phyloP scores from a whole-genome alignment of 2,329 filamentous ascomycete species.

The Colletotrichum sidae region DNA sequence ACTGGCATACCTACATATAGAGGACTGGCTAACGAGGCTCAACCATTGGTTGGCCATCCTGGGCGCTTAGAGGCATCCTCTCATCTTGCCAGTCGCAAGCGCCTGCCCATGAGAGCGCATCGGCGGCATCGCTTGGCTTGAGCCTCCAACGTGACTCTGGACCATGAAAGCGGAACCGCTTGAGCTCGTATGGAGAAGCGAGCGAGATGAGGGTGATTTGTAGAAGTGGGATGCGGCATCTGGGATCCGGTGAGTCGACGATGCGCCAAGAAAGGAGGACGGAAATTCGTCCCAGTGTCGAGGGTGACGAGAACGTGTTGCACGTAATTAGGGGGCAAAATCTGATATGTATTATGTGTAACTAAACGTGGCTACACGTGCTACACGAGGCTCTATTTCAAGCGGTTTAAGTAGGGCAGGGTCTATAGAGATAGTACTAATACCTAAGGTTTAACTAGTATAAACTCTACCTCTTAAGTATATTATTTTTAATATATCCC shows the following conservation, averaged over 20 bases:
- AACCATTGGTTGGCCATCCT: slow-evolving; percentile 36
- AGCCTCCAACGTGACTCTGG: slow-evolving; percentile 20
- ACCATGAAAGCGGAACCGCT: slow-evolving; percentile 24
- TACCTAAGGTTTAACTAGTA: too few species aligned
- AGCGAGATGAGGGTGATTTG: slow-evolving; percentile 30
- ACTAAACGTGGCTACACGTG: too few species aligned
- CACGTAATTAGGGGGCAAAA: too few species aligned
- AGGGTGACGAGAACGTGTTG: background rate
- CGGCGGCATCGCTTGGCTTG: slow-evolving; percentile 22
- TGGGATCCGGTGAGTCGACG: slow-evolving; percentile 30
- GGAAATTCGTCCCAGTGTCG: slow-evolving; percentile 3
- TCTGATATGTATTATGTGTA: too few species aligned
- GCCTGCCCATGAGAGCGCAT: slow-evolving; percentile 32
- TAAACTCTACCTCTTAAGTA: too few species aligned
- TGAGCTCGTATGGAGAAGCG: slow-evolving; percentile 22
- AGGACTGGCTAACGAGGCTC: slow-evolving; percentile 22
- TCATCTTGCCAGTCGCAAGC: slow-evolving; percentile 29
- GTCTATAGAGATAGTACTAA: too few species aligned
- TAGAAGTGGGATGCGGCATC: slow-evolving; percentile 22
- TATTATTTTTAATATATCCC: too few species aligned
- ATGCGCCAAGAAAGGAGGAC: slow-evolving; percentile 27
- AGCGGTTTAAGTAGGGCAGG: too few species aligned
- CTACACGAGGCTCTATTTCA: too few species aligned
- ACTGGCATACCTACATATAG: slow-evolving; percentile 5
- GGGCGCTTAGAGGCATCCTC: slow-evolving; percentile 40